A percentile compares a stretch with the other conserved stretches of the same genome.
phyloP scores from a whole-genome alignment of 2,329 filamentous ascomycete genomes.

The Fusarium sp. region DNA sequence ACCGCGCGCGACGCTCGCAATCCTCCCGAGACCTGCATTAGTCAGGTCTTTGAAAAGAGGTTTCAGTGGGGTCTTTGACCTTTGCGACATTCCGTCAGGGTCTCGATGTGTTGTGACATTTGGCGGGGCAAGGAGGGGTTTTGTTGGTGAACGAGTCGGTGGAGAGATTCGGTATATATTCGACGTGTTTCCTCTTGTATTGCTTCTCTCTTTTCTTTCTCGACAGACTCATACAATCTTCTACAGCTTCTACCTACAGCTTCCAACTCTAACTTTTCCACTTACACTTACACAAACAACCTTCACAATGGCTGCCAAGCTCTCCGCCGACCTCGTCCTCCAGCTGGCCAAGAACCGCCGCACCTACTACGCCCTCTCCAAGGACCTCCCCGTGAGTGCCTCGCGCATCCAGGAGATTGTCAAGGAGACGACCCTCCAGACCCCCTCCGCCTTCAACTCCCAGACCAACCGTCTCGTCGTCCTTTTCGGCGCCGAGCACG shows the following conservation, averaged over 20 bases:
- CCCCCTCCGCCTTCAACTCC: constrained; percentile 89
- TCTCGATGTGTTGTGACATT: neutral
- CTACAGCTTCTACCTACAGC: neutral
- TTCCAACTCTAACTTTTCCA: neutral
- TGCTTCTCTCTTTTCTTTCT: neutral
- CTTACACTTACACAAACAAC: constrained; percentile 24
- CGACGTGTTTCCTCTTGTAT: neutral
- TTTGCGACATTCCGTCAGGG: neutral
- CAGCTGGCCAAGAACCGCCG: constrained; percentile 76
- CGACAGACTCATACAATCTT: neutral
- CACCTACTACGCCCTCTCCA: constrained; percentile 75
- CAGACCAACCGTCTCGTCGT: constrained; percentile 85
- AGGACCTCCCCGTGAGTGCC: constrained; percentile 65
- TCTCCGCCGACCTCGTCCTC: constrained; percentile 66
- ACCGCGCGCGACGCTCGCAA: constrained; percentile 17
- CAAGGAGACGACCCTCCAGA: constrained; percentile 72
- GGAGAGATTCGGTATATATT: constrained; percentile 19
- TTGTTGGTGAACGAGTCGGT: neutral
- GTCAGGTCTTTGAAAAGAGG: neutral
- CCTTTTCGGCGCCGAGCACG: constrained; percentile 84
- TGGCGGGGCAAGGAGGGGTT: neutral
- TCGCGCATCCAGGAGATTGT: constrained; percentile 74
- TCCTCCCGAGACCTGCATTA: constrained; percentile 3
- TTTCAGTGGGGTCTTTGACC: neutral
- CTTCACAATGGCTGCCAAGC: constrained; percentile 58